Base-by-base conservation (phyloP, 768 basidiomycete species). In the Serendipita vermifera region DNA sequence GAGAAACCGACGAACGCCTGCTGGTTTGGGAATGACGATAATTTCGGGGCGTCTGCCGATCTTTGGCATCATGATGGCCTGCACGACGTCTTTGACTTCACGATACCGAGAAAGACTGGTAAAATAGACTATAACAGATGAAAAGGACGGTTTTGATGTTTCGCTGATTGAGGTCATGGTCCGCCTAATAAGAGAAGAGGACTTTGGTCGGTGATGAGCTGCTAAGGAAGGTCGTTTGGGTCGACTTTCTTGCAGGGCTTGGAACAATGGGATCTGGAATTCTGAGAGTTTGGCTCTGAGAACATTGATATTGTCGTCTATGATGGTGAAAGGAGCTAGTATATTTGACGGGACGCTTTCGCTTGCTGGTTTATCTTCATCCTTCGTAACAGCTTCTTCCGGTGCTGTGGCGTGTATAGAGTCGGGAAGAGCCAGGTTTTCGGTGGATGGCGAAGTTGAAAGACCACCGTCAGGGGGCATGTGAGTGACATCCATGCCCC, bases 1-100 rank as follows among this genome's bases (percentile, higher is more conserved):
- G 61, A 99, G 72, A 62, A 97, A 83, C 6, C 94, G 81, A 35
- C 94, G 81, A 5, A 96, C 96, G 3, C 96, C 94, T 15, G 87
- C 93, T 7, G 94, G 94, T 69, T 98, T 99, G 20, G 93, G 94
- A 35, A 98, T 84, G 61, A 99, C 89, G 77, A 98, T 87, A 27
- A 99, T 80, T 62, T 99, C 96, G 1, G 96, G 84, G 7, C 29
- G 27, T n/a, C 22, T 51, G n/a, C 46, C 46, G 9, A 85, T 67
- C 14, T 75, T 72, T 22, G 71, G 65, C 63, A 72, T 58, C 61
- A 59, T 39, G 17, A 82, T 72, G 15, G 79, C 80, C 61, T 92
- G 85, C 17, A 98, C 75, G 9, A 83, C 74, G 61, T 97, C 92
- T 64, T 87, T 89, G 54, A 93, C 83, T 33, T 77, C 63, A 67